phyloP scores from a whole-genome alignment of 2,329 filamentous ascomycete species.

The Fusarium papillatum region DNA sequence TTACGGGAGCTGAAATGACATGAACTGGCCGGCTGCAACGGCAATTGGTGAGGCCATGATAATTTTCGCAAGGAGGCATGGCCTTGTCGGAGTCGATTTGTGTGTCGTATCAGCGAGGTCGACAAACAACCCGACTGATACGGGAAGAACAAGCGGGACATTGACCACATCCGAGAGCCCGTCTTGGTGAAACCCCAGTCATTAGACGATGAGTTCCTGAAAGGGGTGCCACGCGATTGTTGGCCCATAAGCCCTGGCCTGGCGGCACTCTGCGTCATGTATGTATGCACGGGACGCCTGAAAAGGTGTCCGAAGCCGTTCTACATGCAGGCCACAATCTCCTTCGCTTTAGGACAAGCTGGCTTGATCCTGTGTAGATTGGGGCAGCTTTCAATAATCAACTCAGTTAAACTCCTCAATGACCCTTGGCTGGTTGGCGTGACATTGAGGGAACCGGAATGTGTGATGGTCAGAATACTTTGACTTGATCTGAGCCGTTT shows the following conservation, averaged over 20 bases:
- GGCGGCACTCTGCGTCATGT: constrained; percentile 40
- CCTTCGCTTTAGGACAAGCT: neutral
- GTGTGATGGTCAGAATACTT: neutral
- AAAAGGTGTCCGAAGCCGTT: constrained; percentile 20
- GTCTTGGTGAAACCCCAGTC: constrained; percentile 4
- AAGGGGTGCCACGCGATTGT: constrained; percentile 23
- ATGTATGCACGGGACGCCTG: constrained; percentile 25
- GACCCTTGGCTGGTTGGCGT: neutral
- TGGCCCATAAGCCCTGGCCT: constrained; percentile 23
- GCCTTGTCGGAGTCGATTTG: neutral
- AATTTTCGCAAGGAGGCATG: neutral
- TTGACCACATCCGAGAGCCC: constrained; percentile 6
- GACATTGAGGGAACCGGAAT: neutral
- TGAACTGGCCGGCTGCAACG: neutral
- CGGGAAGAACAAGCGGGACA: constrained; percentile 3
- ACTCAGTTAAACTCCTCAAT: neutral
- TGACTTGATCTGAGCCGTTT: neutral
- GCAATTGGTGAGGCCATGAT: neutral
- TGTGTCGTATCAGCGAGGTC: neutral
- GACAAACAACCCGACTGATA: neutral
- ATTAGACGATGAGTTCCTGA: constrained; percentile 4
- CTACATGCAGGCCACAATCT: constrained; percentile 31
- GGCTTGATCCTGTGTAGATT: neutral
- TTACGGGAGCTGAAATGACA: constrained; percentile 3
- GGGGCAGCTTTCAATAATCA: neutral